phyloP scores from a whole-genome alignment of 306 rosid species.

The Lotus japonicus region DNA sequence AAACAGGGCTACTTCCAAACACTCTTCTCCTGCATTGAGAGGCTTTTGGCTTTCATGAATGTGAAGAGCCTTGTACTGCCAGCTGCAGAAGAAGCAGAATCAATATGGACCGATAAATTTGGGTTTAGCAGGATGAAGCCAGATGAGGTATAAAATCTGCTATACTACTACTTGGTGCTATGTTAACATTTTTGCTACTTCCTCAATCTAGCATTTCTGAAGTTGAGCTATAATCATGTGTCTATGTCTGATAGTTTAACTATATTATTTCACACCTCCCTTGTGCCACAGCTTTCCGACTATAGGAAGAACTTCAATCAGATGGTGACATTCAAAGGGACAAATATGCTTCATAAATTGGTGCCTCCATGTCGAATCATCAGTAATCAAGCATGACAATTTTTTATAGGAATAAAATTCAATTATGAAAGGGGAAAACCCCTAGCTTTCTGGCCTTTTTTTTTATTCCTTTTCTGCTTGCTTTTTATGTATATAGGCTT shows the following conservation, averaged over 20 bases:
- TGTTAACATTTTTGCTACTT: background rate
- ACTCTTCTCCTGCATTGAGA: slow-evolving; percentile 78
- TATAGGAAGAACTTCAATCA: slow-evolving; percentile 76
- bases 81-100: slow-evolving; percentile 89
- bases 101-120: slow-evolving; percentile 86
- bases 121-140: slow-evolving; percentile 71
- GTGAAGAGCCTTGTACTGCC: slow-evolving; percentile 81
- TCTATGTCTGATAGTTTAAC: background rate
- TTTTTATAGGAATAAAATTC: background rate
- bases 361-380: slow-evolving; percentile 58
- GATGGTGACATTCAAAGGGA: slow-evolving; percentile 83
- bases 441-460: slow-evolving; percentile 8
- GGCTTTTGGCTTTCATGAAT: slow-evolving; percentile 64
- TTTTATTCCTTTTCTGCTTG: background rate
- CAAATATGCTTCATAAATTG: slow-evolving; percentile 79
- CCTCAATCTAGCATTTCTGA: background rate
- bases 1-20: slow-evolving; percentile 86
- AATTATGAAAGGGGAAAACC: slow-evolving; percentile 15
- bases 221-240: background rate
- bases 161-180: background rate
- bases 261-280: background rate
- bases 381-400: slow-evolving; percentile 5
- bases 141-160: slow-evolving; percentile 48
- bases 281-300: slow-evolving; percentile 57
- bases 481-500: slow-evolving; percentile 11